Conservation (phyloP, 2,329 filamentous ascomycete genomes). For the Epichloe uncinata region DNA sequence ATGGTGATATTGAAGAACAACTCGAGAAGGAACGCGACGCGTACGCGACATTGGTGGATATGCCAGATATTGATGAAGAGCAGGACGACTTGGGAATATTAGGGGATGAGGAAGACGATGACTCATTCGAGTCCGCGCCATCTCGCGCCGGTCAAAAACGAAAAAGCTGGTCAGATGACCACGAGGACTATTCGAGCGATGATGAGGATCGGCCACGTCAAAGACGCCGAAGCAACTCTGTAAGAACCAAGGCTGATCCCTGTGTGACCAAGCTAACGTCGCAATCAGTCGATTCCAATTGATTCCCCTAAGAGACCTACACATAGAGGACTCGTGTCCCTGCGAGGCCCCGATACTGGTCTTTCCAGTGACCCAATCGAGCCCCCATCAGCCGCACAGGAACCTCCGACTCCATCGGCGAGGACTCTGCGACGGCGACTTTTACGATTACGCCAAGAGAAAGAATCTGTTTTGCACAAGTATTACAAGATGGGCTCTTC, state of each 20-base stretch:
- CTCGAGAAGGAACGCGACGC: constrained; percentile 62
- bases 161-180: constrained; percentile 63
- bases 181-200: constrained; percentile 57
- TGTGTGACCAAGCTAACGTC: neutral
- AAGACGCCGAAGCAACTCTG: constrained; percentile 77
- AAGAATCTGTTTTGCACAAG: constrained; percentile 60
- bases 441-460: constrained; percentile 59
- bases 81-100: constrained; percentile 48
- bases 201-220: constrained; percentile 66
- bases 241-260: constrained; percentile 27
- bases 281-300: constrained; percentile 47
- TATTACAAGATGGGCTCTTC: constrained; percentile 85
- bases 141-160: constrained; percentile 50
- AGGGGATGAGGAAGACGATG: constrained; percentile 45
- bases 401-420: constrained; percentile 52
- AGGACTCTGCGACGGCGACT: constrained; percentile 60
- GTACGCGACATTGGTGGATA: constrained; percentile 73
- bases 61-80: constrained; percentile 77
- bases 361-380: constrained; percentile 36
- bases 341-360: constrained; percentile 33
- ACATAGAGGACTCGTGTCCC: constrained; percentile 45
- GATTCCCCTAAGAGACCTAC: constrained; percentile 48
- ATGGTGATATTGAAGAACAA: constrained; percentile 86
- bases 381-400: constrained; percentile 45
- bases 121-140: constrained; percentile 26